These are phyloP conservation scores for Hypomyces perniciosus DNA, from an alignment of 2,329 filamentous ascomycete genomes.

Conservation along the genomic window DNA sequence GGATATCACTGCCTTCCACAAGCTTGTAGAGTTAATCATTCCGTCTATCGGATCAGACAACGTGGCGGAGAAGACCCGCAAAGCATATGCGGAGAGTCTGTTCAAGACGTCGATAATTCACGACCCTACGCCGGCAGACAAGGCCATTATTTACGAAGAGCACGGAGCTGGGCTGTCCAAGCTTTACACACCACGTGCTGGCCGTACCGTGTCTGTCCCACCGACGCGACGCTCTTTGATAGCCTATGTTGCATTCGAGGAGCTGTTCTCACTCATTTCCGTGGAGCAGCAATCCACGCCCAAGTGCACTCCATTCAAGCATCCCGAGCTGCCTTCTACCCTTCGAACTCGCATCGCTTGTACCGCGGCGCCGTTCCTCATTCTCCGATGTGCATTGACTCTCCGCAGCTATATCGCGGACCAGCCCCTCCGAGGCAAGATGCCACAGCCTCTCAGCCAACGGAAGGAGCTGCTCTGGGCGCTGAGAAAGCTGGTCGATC, in stretches of 20 bases:
- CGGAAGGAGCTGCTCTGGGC: conserved; percentile 71
- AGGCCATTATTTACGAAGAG: conserved; percentile 43
- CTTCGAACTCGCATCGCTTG: conserved; percentile 59
- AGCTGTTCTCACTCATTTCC: conserved; percentile 65
- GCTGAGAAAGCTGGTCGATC: conserved; percentile 56
- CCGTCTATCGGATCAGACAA: conserved; percentile 61
- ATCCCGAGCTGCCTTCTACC: conserved; percentile 20
- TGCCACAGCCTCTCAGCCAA: conserved; percentile 81
- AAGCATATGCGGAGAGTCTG: conserved; percentile 65
- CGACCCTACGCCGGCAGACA: conserved; percentile 49
- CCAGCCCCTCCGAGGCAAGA: conserved; percentile 79
- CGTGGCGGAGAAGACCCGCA: conserved; percentile 62
- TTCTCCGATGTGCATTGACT: conserved; percentile 73
- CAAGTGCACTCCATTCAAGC: conserved; percentile 29
- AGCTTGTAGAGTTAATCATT: conserved; percentile 65
- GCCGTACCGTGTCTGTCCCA: conserved; percentile 63
- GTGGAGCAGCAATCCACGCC: conserved; percentile 32
- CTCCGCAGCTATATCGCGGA: conserved; percentile 85
- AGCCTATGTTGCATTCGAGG: conserved; percentile 73
- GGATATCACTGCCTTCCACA: conserved; percentile 69
- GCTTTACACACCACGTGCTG: conserved; percentile 60
- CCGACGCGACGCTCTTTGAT: conserved; percentile 64
- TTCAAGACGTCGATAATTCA: conserved; percentile 82
- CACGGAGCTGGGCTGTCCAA: conserved; percentile 45
- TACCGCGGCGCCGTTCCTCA: conserved; percentile 72